Base-by-base conservation (phyloP, 305 asterid genomes). In the Lippia alba region DNA sequence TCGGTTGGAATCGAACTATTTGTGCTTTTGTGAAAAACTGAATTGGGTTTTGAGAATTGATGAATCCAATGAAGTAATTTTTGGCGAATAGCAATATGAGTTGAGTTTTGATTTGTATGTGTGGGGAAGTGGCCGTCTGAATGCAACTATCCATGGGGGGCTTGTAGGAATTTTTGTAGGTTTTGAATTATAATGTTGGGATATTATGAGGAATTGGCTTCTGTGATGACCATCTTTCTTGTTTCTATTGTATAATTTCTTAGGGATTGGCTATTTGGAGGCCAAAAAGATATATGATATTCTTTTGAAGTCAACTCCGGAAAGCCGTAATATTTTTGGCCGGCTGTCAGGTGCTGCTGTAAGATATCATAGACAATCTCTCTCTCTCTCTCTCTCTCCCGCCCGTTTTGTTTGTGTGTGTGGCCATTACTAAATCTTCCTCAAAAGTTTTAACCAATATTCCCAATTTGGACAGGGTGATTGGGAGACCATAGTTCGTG, bases 341-440 rank as follows among this genome's bases (percentile, higher is more conserved):
- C 96, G 96, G 89, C 99, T 89, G 81, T 92, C 99, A 80, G 96
- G 98, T 87, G 92, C 83, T 83, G 86, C 97, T 89, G 99, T 90
- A 92, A 94, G 99, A 85, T 80, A 83, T 76, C 72, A 61, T 15
- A 65, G 36, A 61, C 64, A 0, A 24, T 24, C 30, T 24, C 30
- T 24, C 30, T 24, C 30, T 64, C 81, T 72, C 76, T 60, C 48
- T 73, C 20, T 64, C 18, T 56, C 67, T 70, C 3, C 12, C 57
- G 69, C 17, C 18, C 50, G 51, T 18, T 51, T 45, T 34, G 34
- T 15, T 68, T 51, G 12, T 16, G 14, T 53, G 60, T 33, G 32
- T 36, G 39, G 44, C 57, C 30, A 3, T 68, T 40, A 3, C 10
- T 30, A 4, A 46, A 66, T 66, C 55, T 34, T 41, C 17, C 49